A percentile compares a stretch with the other conserved stretches of the same genome.
phyloP scores from a whole-genome alignment of 768 basidiomycete species.

The Rhodocollybia butyracea region DNA sequence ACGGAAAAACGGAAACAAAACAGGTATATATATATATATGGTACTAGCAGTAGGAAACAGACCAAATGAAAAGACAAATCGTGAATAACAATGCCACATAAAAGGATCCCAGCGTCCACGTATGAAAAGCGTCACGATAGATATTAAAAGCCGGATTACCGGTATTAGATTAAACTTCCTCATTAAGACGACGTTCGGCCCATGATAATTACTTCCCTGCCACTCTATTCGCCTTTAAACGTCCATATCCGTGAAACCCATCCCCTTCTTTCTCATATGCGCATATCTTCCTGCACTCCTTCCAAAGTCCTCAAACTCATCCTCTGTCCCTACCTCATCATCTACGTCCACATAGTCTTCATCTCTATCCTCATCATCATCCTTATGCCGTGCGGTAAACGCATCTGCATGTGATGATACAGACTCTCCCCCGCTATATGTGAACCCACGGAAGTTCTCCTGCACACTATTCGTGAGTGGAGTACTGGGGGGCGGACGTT shows the following conservation, averaged over 20 bases:
- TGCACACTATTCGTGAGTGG: conserved; percentile 84
- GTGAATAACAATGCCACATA: too few species aligned
- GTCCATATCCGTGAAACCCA: conserved; percentile 38
- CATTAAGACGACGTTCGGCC: too few species aligned
- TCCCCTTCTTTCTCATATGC: conserved; percentile 45
- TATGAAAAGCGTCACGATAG: too few species aligned
- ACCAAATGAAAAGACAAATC: too few species aligned
- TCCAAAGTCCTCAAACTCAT: conserved; percentile 68
- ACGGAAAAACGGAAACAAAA: too few species aligned
- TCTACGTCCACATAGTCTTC: conserved; percentile 26
- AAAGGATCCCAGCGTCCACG: too few species aligned
- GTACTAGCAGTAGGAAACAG: too few species aligned
- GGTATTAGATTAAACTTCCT: too few species aligned
- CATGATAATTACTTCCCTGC: not conserved
- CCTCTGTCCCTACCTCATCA: conserved; percentile 64
- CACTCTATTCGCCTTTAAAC: conserved; percentile 18
- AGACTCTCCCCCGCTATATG: conserved; percentile 75
- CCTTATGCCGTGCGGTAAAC: conserved; percentile 24
- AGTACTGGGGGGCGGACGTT: conserved; percentile 52
- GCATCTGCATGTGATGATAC: conserved; percentile 41
- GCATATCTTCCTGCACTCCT: conserved; percentile 72
- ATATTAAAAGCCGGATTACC: too few species aligned
- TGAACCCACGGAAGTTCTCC: conserved; percentile 96
- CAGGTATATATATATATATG: too few species aligned
- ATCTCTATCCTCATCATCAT: conserved; percentile 33